Percentiles rank a stretch among this genome's conserved stretches.
Conservation (phyloP, 345 rosid genomes). For the Eucalyptus regnans region DNA sequence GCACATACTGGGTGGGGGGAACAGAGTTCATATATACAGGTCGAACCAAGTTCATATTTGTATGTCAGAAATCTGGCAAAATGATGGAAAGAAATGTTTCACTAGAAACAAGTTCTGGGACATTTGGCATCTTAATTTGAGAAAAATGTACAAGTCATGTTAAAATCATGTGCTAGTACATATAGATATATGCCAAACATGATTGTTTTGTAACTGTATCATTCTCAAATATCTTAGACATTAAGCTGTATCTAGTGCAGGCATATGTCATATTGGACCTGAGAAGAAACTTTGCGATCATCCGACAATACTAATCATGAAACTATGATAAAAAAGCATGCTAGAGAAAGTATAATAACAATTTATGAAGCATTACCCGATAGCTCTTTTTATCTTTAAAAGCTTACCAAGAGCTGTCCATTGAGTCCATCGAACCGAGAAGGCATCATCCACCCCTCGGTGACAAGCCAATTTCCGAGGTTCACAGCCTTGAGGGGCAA, state of each 20-base stretch:
- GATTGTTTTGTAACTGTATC: neutral
- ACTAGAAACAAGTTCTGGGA: neutral
- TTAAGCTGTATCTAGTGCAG: neutral
- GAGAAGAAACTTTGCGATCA: neutral
- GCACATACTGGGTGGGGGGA: neutral
- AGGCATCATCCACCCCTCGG: neutral
- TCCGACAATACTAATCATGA: neutral
- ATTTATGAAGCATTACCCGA: neutral
- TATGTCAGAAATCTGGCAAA: neutral
- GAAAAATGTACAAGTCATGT: neutral
- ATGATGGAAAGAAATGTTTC: neutral
- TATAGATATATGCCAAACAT: neutral
- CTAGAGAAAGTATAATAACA: neutral
- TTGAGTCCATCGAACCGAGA: neutral
- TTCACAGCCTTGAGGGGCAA: constrained; percentile 5
- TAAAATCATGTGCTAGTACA: neutral
- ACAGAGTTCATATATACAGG: neutral
- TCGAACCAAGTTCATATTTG: neutral
- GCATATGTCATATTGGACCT: neutral
- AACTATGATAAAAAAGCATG: neutral
- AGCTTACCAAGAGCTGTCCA: neutral
- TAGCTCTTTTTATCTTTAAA: neutral
- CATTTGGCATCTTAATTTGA: neutral
- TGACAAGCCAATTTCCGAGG: constrained; percentile 10
- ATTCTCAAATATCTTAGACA: neutral